Evolutionary conservation across 208 protist genomes (phyloP).

Genomic region (Crithidia sp.): DNA sequence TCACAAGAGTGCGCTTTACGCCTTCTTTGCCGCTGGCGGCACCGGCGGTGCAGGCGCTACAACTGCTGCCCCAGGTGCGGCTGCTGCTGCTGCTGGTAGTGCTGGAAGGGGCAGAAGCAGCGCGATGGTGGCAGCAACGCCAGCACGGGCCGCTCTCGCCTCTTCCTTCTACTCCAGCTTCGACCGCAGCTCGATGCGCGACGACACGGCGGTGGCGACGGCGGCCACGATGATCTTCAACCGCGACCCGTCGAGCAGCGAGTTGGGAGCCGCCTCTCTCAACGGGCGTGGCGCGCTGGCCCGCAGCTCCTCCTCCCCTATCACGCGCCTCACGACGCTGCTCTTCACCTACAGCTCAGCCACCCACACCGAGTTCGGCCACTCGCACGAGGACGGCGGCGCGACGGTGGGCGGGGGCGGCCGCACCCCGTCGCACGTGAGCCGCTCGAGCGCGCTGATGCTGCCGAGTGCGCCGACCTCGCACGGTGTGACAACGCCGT

Average conservation of each 20-base stretch:
- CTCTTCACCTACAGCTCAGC: conserved; percentile 13
- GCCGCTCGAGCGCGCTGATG: not conserved
- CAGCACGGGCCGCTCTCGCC: not conserved
- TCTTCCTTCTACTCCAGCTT: conserved; percentile 3
- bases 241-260: conserved; percentile 4
- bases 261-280: not conserved
- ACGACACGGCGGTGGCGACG: not conserved
- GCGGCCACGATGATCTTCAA: not conserved
- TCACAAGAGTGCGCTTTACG: conserved; percentile 18
- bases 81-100: not conserved
- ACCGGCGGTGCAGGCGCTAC: not conserved
- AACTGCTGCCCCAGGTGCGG: not conserved
- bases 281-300: not conserved
- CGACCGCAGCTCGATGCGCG: not conserved
- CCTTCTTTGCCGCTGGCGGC: conserved; percentile 12
- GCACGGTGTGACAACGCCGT: too few relatives aligned
- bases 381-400: too few relatives aligned
- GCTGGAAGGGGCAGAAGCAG: too few relatives aligned
- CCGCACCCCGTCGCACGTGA: not conserved
- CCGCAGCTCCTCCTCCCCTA: conserved; percentile 5
- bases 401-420: not conserved
- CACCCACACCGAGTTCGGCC: not conserved
- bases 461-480: not conserved
- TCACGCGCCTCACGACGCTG: conserved; percentile 6
- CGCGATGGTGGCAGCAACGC: not conserved